These are phyloP conservation scores for Aspergillus sp. DNA, from an alignment of 2,329 filamentous ascomycete genomes.

Conservation along the genomic window DNA sequence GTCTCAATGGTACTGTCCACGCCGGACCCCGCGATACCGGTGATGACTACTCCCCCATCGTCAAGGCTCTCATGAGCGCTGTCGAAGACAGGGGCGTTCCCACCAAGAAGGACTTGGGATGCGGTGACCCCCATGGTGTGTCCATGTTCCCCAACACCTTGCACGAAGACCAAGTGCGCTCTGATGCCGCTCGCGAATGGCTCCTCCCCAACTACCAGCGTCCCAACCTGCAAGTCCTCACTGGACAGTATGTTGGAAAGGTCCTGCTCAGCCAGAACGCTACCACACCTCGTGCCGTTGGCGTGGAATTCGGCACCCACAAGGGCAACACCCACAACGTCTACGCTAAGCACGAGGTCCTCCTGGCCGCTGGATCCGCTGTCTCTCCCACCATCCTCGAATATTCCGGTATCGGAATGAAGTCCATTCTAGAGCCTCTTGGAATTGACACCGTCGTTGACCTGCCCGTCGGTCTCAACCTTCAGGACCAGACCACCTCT, in stretches of 20 bases:
- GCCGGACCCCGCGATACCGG: constrained; percentile 26
- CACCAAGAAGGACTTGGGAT: constrained; percentile 24
- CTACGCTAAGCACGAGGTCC: constrained; percentile 28
- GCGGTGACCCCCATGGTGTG: constrained; percentile 31
- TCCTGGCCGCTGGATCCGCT: constrained; percentile 31
- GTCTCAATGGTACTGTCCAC: constrained; percentile 26
- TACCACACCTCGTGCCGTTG: constrained; percentile 18
- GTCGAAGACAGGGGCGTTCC: constrained; percentile 15
- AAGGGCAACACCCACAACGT: constrained; percentile 23
- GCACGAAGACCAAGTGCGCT: constrained; percentile 27
- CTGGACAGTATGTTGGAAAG: constrained; percentile 29
- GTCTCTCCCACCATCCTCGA: constrained; percentile 32
- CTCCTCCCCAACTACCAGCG: constrained; percentile 29
- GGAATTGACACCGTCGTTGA: constrained; percentile 25
- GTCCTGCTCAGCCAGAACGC: constrained; percentile 21
- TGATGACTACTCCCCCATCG: constrained; percentile 25
- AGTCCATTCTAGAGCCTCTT: constrained; percentile 18
- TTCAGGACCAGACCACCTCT: constrained; percentile 34
- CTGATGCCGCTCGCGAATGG: constrained; percentile 33
- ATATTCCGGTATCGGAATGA: constrained; percentile 32
- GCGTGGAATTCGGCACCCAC: constrained; percentile 31
- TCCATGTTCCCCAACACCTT: constrained; percentile 34
- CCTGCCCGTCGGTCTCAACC: constrained; percentile 33
- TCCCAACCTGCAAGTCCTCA: constrained; percentile 24
- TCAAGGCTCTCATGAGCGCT: constrained; percentile 29